Conservation (phyloP, 164 flowering plant genomes). For the Nymphaea colorata region DNA sequence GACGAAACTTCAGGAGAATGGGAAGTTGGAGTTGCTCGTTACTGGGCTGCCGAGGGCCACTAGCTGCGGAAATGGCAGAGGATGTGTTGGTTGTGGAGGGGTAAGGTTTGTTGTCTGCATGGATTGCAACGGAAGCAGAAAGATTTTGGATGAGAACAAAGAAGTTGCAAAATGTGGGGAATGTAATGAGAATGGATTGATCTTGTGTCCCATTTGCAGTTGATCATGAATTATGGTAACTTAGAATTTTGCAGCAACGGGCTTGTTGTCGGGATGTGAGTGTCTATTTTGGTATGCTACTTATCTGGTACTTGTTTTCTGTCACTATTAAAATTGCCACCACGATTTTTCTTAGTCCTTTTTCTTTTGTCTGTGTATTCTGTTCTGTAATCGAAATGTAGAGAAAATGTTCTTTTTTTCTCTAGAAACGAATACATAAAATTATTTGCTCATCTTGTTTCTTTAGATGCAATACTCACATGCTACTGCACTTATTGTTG, state of each 20-base stretch:
- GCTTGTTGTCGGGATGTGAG: too few species aligned
- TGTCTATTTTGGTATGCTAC: too few species aligned
- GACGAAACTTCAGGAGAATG: conserved; percentile 75
- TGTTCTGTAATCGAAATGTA: too few species aligned
- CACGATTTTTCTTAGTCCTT: too few species aligned
- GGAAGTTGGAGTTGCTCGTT: conserved; percentile 39
- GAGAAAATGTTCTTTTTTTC: too few species aligned
- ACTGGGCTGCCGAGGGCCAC: conserved; percentile 41
- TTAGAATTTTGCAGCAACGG: background rate
- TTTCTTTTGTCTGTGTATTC: too few species aligned
- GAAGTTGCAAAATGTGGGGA: conserved; percentile 55
- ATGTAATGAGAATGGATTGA: conserved; percentile 73
- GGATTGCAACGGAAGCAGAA: conserved; percentile 83
- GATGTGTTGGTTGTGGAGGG: conserved; percentile 64
- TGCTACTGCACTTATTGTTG: too few species aligned
- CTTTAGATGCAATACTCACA: too few species aligned
- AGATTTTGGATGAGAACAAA: conserved; percentile 46
- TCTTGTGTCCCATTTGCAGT: conserved; percentile 77
- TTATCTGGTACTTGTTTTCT: too few species aligned
- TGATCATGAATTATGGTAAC: background rate
- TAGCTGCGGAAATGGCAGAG: conserved; percentile 9
- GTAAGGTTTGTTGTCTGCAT: conserved; percentile 73
- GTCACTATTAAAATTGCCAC: too few species aligned
- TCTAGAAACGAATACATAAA: too few species aligned
- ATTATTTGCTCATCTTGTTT: too few species aligned